A percentile compares a stretch with the other conserved stretches of the same genome.
Evolutionary conservation across 352 stramenopile species (phyloP).

Genomic region (Phytophthora cajani): DNA sequence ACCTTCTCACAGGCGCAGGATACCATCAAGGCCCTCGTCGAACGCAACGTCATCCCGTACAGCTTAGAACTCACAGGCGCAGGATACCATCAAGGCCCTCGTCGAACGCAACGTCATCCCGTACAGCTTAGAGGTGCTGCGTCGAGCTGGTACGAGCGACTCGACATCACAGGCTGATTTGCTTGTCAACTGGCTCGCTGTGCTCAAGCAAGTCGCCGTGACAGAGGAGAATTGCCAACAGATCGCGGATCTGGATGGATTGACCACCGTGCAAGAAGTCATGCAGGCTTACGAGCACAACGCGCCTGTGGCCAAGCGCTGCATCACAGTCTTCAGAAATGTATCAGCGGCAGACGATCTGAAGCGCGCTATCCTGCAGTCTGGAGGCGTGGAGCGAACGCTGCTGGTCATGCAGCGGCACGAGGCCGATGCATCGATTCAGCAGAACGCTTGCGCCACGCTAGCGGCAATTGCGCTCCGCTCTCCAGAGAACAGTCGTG

Average conservation of each 20-base stretch:
- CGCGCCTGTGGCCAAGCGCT: conserved; percentile 60
- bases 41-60: conserved; percentile 59
- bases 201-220: conserved; percentile 81
- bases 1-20: conserved; percentile 79
- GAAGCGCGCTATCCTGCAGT: conserved; percentile 69
- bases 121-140: conserved; percentile 54
- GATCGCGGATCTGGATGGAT: conserved; percentile 61
- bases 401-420: conserved; percentile 68
- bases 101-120: conserved; percentile 58
- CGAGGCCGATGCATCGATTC: conserved; percentile 54
- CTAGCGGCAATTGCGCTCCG: conserved; percentile 75
- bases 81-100: conserved; percentile 74
- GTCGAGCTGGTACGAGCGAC: conserved; percentile 17
- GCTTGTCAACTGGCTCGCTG: conserved; percentile 63
- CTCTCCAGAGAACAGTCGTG: conserved; percentile 65
- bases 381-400: conserved; percentile 55
- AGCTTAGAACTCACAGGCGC: conserved; percentile 64
- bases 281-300: conserved; percentile 64
- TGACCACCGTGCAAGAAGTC: conserved; percentile 64
- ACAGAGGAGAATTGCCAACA: conserved; percentile 81
- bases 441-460: conserved; percentile 79
- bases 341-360: conserved; percentile 75
- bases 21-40: conserved; percentile 67
- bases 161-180: conserved; percentile 37
- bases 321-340: conserved; percentile 76